phyloP scores from a whole-genome alignment of 495 filamentous ascomycete genomes.

The Friedmanniomyces endolithicus region DNA sequence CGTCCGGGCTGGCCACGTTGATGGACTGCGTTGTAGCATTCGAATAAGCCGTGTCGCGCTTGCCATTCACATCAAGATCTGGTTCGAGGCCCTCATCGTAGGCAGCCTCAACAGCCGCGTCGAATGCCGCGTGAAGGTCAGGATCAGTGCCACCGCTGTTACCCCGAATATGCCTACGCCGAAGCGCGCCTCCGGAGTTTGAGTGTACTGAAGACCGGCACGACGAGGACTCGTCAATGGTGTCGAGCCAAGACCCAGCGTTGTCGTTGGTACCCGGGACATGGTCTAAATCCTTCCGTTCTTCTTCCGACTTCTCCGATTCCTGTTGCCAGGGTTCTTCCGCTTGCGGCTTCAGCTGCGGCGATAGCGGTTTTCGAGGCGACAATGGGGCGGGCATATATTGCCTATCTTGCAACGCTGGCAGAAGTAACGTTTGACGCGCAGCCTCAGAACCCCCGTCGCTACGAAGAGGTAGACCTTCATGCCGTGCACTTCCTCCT shows the following conservation, averaged over 20 bases:
- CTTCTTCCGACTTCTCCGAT: not conserved
- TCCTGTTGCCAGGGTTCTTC: constrained; percentile 15
- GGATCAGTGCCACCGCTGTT: constrained; percentile 71
- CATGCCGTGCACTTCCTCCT: not conserved
- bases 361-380: constrained; percentile 38
- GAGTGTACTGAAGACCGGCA: constrained; percentile 68
- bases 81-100: constrained; percentile 89
- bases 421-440: not conserved
- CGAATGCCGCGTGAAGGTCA: constrained; percentile 87
- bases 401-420: not conserved
- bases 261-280: constrained; percentile 6
- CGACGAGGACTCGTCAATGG: constrained; percentile 89
- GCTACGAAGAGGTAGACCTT: not conserved
- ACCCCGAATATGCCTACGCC: constrained; percentile 51
- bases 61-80: constrained; percentile 37
- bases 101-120: constrained; percentile 91
- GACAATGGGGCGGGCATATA: constrained; percentile 55
- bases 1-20: constrained; percentile 16
- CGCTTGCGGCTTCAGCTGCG: constrained; percentile 7
- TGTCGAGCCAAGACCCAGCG: constrained; percentile 83
- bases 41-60: constrained; percentile 33
- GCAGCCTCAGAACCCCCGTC: not conserved
- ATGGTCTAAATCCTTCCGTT: constrained; percentile 21
- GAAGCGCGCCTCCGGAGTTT: constrained; percentile 54
- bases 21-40: constrained; percentile 40